Base-by-base conservation (phyloP, 2,329 filamentous ascomycete species). In the Talaromyces sp. region DNA sequence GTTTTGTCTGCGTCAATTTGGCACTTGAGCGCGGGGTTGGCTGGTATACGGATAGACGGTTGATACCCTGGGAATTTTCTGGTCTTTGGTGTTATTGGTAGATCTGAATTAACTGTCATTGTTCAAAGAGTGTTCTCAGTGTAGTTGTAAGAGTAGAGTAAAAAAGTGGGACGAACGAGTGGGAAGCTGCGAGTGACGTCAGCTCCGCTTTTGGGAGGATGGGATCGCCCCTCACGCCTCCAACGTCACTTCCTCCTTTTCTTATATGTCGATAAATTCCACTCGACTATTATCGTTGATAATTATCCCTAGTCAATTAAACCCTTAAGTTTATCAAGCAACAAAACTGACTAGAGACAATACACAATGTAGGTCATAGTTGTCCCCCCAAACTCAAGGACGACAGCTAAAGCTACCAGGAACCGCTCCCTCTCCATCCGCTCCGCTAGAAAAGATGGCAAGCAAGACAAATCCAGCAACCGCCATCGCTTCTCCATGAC, bases 401-500 rank as follows among this genome's bases (percentile, higher is more conserved):
- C 4, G 11, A 19, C 7, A 56, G 6, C 31, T 36, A 17, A 51
- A 15, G 6, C 19, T 4, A 8, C 29, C 7, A 82, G 80, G 80
- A 79, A 81, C 68, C 79, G 79, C 65, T 75, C 74, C 63, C 71
- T 80, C 2, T 81, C 79, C 40, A 74, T 79, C 67, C 76, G 78
- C 38, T 74, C 75, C 34, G 31, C 29, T 68, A 70, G 74, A 72
- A 70, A 74, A 65, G 64, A 66, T 61, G 66, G 64, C 64, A 65
- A 54, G 40, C 45, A 61, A 66, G 75, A 74, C 61, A 68, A 70
- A 27, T 64, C 63, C 31, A 60, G 67, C 43, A 62, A 63, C 59
- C 75, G 75, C n/a, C 88, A 91, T 76, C 89, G 88, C 74, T 97
- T 98, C 82, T 91, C 89, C 66, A 90, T 98, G 82, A 88, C 87